Base-by-base conservation (phyloP, 1,284 basidiomycete genomes). In the Testicularia cyperi region DNA sequence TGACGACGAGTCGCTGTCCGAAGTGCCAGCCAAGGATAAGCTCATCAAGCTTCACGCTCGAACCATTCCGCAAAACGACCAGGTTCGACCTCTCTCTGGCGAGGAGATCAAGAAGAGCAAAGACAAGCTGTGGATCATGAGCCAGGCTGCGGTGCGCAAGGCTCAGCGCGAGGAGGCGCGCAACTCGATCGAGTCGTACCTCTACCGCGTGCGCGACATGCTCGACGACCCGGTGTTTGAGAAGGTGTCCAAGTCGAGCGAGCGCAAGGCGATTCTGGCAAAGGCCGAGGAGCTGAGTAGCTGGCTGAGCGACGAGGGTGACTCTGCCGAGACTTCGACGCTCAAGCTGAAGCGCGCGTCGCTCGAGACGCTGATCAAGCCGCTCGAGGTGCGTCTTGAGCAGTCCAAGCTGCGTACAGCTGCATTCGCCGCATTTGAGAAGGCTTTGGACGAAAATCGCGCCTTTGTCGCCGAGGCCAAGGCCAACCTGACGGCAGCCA, bases 231-330 rank as follows among this genome's bases (percentile, higher is more conserved):
- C 74, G 79, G 1, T 41, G 5, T 14, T 88, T 91, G 79, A 83
- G 83, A 76, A 86, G 86, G 72, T 92, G 85, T 74, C 90, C 87
- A 30, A 86, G 84, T 55, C 81, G 9, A 72, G 77, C 8, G 95
- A 99, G 78, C 81, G 89, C 43, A 78, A 82, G 40, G 79, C 79
- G 15, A 83, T 99, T 44, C 74, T 79, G 6, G 80, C 82, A 41
- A 83, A 84, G 70, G 79, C 90, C 5, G 83, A 85, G 16, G 85
- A 87, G 43, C 84, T 87, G 0, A 84, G 86, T 54, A 78, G 80
- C 18, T 98, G 92, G 94, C 80, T 98, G 58, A 82, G 84, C 68
- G 89, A 92, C 27, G 81, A 87, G 43, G 90, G 85, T n/a, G 92
- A 96, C 68, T 78, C 81, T 12, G 92, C 94, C 1, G 84, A 87